Base-by-base conservation (phyloP, 2,329 filamentous ascomycete genomes). In the Pseudodiploospora longispora region DNA sequence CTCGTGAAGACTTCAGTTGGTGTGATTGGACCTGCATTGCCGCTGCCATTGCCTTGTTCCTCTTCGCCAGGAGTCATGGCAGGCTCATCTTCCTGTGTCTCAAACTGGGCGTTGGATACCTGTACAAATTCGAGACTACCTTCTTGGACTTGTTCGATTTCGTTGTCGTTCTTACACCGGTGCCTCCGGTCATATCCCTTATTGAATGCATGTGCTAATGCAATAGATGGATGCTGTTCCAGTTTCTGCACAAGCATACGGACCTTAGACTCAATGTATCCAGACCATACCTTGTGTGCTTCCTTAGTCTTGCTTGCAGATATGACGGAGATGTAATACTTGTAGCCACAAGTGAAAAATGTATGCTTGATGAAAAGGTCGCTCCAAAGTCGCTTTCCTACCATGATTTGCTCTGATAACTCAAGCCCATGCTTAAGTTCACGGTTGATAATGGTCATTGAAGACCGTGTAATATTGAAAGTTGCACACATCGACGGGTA, bases 401-500 rank as follows among this genome's bases (percentile, higher is more conserved):
- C 62, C 66, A 91, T 84, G 49, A 98, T 94, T 54, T 81, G 79
- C 50, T 86, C 82, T 7, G 88, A 81, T 43, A 96, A 83, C 41
- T 86, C 74, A 41, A 83, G 78, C 5, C 83, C 93, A 33, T 87
- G 80, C 50, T 83, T 75, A 19, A 97, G 77, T 60, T 98, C 93
- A 38, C 82, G 76, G 52, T 88, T 78, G 58, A 98, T 89, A 40
- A 96, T 80, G 6, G 78, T 71, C 70, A 89, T 87, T 2, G 89
- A 94, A 1, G 91, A 97, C 52, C 79, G 73, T 3, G 86, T 90
- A 48, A 98, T 83, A 58, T 95, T 97, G 70, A 95, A 93, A 0
- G 93, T 97, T 2, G 93, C 85, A 63, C 93, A 97, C 90, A 96
- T 97, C 40, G 89, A 94, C 3, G 93, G 93, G 61, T 96, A 97